Base-by-base conservation (phyloP, 495 filamentous ascomycete species). In the Amorphotheca resinae region DNA sequence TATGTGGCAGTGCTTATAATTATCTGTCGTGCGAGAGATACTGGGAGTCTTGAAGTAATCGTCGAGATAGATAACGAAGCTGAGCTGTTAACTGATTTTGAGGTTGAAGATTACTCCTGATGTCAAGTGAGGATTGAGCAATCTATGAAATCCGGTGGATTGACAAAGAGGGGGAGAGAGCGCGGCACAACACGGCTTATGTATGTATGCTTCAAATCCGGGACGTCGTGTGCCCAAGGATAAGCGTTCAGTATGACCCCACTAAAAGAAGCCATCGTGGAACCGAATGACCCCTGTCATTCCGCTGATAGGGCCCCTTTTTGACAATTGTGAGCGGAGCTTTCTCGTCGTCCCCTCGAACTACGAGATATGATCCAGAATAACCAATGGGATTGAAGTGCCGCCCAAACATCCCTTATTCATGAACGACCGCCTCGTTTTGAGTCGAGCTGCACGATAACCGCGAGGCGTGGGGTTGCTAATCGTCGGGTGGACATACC, bases 201-300 rank as follows among this genome's bases (percentile, higher is more conserved):
- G 49, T 52, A 52, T 25, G 31, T 25, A 31, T 36, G 36, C 34
- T 34, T 22, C 30, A 20, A 33, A 26, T 25, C 38, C 26, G 33
- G 45, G 33, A 44, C 28, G 21, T 36, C 23, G 45, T 22, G 35
- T 33, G 30, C 25, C 43, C 42, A 32, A 28, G 38, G 38, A 40
- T 18, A 42, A 20, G 35, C 33, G 25, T 31, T 15, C 11, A 37
- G 18, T 18, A 25, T 22, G 40, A 52, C 41, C 30, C 45, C 50
- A 45, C 50, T 39, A 18, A 34, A 37, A 15, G 34, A 44, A 42
- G 50, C 41, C 50, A 38, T 46, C 37, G 42, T 41, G 34, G 32
- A 49, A 49, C 42, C 42, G 33, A 43, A 33, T 43, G 12, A 14
- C 30, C 38, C 50, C 42, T 33, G 21, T 20, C 7, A 25, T 40